Evolutionary conservation across 805 yeast species (phyloP).

Genomic region (Candida sonorensis): DNA sequence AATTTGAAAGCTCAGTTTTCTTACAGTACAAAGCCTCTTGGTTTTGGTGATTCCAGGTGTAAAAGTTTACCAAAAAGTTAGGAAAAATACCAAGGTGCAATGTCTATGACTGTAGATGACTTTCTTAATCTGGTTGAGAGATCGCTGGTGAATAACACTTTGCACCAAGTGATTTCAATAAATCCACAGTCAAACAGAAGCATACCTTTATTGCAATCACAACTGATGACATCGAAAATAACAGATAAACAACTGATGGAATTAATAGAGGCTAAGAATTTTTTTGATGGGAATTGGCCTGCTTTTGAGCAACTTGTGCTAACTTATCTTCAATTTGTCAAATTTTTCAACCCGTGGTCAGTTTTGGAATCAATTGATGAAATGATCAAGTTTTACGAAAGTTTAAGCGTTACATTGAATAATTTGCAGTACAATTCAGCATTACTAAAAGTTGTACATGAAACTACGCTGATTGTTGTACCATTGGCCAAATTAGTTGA

Average conservation of each 20-base stretch:
- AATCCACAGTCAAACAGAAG: constrained; percentile 16
- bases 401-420: constrained; percentile 41
- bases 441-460: constrained; percentile 31
- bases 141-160: constrained; percentile 3
- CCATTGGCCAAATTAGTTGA: constrained; percentile 42
- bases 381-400: constrained; percentile 38
- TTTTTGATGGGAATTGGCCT: constrained; percentile 30
- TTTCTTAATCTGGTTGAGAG: constrained; percentile 9
- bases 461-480: constrained; percentile 30
- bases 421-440: constrained; percentile 34
- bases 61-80: no score
- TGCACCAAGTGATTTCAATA: constrained; percentile 13
- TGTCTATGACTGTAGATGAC: constrained; percentile 6
- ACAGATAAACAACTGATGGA: constrained; percentile 16
- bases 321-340: constrained; percentile 36
- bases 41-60: no score
- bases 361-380: constrained; percentile 47
- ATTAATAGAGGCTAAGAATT: constrained; percentile 23
- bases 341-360: constrained; percentile 54
- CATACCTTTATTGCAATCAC: constrained; percentile 21
- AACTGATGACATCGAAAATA: constrained; percentile 14
- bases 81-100: no score
- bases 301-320: constrained; percentile 39
- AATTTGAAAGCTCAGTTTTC: no score
- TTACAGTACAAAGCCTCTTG: no score